A percentile compares a stretch with the other conserved stretches of the same genome.
Conservation (phyloP, 257 asterid species). For the Salvia rosmarinus region DNA sequence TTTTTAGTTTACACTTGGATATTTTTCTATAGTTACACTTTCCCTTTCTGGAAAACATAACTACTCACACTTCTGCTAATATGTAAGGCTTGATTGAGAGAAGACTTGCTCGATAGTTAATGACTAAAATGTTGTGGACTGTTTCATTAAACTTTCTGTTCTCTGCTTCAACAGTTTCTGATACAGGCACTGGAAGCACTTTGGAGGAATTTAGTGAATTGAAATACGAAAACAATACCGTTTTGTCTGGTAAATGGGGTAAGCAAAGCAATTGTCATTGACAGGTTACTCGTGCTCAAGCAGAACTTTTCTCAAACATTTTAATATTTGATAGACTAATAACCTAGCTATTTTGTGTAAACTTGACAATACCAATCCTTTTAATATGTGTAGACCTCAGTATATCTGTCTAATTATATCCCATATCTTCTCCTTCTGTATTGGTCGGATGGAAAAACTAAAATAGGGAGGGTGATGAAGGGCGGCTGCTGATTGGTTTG, state of each 20-base stretch:
- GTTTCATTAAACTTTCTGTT: slow-evolving; percentile 17
- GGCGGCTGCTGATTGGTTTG: slow-evolving; percentile 27
- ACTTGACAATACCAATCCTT: slow-evolving; percentile 11
- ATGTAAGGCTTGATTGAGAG: too few species aligned
- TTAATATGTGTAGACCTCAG: not conserved
- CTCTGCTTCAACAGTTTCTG: slow-evolving; percentile 67
- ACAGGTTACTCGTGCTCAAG: not conserved
- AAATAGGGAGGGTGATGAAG: slow-evolving; percentile 19
- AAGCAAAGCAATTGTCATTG: slow-evolving; percentile 34
- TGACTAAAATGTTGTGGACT: slow-evolving; percentile 11
- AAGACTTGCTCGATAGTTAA: not conserved
- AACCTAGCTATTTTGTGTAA: too few species aligned
- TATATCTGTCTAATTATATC: slow-evolving; percentile 9
- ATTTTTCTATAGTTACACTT: too few species aligned
- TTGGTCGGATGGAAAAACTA: not conserved
- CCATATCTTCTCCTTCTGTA: slow-evolving; percentile 21
- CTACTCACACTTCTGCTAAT: not conserved
- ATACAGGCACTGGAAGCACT: slow-evolving; percentile 72
- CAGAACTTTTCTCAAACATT: slow-evolving; percentile 13
- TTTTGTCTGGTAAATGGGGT: slow-evolving; percentile 67
- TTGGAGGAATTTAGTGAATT: slow-evolving; percentile 63
- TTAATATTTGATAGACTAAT: not conserved
- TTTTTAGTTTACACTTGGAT: too few species aligned
- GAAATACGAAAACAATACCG: slow-evolving; percentile 36
- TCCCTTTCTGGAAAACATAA: not conserved